Conservation (phyloP, 1,284 basidiomycete genomes). For the Ustilago sp. region DNA sequence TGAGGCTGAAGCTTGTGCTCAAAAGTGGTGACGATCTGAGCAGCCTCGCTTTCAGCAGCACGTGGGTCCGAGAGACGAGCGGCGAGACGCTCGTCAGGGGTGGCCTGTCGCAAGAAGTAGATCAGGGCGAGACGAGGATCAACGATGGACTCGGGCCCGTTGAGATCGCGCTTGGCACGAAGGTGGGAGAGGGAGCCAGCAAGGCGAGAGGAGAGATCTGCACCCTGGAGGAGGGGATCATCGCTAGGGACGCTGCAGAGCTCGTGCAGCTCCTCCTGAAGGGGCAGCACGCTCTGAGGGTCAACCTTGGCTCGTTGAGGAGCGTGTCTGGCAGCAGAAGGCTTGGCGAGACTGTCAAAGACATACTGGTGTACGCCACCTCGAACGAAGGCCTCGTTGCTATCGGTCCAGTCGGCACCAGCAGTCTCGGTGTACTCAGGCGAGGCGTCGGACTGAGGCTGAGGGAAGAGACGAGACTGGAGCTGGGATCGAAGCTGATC, state of each 20-base stretch:
- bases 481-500: constrained; percentile 36
- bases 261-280: constrained; percentile 58
- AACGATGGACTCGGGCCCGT: constrained; percentile 43
- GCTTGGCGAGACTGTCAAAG: constrained; percentile 37
- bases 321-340: constrained; percentile 13
- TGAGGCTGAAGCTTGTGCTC: constrained; percentile 56
- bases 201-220: constrained; percentile 49
- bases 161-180: constrained; percentile 28
- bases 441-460: constrained; percentile 15
- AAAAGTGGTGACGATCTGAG: constrained; percentile 53
- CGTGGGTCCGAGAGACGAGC: constrained; percentile 42
- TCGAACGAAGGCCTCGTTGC: constrained; percentile 35
- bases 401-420: constrained; percentile 24
- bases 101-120: constrained; percentile 57
- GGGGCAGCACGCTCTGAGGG: constrained; percentile 25
- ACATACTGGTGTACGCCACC: constrained; percentile 51
- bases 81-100: constrained; percentile 49
- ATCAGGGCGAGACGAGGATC: constrained; percentile 57
- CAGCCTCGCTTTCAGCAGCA: constrained; percentile 37
- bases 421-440: constrained; percentile 32
- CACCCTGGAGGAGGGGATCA: constrained; percentile 55
- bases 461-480: constrained; percentile 36
- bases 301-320: constrained; percentile 34
- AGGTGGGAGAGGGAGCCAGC: constrained; percentile 41
- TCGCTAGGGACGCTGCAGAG: constrained; percentile 53